These are phyloP conservation scores for Cladophialophora psammophila DNA, from an alignment of 2,329 filamentous ascomycete species.

Conservation along the genomic window DNA sequence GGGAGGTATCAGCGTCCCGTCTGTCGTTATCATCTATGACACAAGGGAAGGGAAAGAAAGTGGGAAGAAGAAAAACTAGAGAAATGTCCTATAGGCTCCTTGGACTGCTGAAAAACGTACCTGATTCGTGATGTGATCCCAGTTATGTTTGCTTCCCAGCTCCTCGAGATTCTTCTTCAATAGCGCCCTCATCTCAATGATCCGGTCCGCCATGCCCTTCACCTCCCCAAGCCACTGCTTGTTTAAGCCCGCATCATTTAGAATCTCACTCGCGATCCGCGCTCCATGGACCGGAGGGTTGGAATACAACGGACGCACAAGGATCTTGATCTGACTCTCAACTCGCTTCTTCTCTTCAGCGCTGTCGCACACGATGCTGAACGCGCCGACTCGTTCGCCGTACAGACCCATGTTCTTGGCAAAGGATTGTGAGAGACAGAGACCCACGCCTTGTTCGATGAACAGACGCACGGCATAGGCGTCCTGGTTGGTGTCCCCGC, in stretches of 20 bases:
- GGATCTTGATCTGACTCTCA: constrained; percentile 97
- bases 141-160: constrained; percentile 95
- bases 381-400: constrained; percentile 95
- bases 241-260: constrained; percentile 84
- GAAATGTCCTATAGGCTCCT: neutral
- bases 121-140: constrained; percentile 97
- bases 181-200: constrained; percentile 96
- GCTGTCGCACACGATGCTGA: constrained; percentile 86
- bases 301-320: constrained; percentile 95
- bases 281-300: constrained; percentile 98
- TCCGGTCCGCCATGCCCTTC: constrained; percentile 98
- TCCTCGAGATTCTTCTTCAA: constrained; percentile 95
- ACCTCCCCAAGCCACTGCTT: constrained; percentile 95
- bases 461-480: constrained; percentile 95
- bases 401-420: constrained; percentile 99
- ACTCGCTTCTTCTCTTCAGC: constrained; percentile 93
- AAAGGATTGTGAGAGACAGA: constrained; percentile 90
- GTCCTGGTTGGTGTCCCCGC: constrained; percentile 88
- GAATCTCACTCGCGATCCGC: constrained; percentile 88
- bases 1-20: neutral
- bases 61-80: neutral
- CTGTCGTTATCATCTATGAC: neutral
- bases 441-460: constrained; percentile 86
- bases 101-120: constrained; percentile 41
- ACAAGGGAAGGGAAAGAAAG: neutral